Conservation (phyloP, 345 rosid species). For the Physaria fendleri region DNA sequence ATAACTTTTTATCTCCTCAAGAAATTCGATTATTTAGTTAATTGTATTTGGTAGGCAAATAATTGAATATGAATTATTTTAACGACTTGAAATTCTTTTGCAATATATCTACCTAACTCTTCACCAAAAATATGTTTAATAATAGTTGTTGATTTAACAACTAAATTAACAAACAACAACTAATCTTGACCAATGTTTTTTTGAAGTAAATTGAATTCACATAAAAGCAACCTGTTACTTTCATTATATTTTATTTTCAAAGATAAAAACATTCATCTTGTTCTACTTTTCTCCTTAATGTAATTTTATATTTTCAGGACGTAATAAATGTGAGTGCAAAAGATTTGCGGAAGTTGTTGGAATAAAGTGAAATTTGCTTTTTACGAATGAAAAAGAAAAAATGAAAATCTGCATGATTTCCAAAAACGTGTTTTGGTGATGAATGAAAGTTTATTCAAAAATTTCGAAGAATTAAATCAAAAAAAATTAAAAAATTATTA, state of each 20-base stretch:
- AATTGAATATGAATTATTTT: slow-evolving; percentile 11
- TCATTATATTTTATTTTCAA: background rate
- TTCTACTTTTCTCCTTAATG: background rate
- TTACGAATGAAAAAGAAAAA: too few relatives aligned
- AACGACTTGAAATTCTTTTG: background rate
- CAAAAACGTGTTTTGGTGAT: too few relatives aligned
- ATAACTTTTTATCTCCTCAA: background rate
- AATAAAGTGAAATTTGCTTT: too few relatives aligned
- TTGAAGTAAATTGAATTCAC: background rate
- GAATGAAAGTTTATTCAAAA: too few relatives aligned
- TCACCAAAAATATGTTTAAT: background rate
- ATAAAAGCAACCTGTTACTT: background rate
- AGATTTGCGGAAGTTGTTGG: too few relatives aligned
- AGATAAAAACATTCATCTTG: background rate
- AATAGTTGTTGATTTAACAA: slow-evolving; percentile 19
- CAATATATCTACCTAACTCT: background rate
- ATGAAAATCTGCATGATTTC: too few relatives aligned
- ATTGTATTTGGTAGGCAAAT: slow-evolving; percentile 18
- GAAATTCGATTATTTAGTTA: background rate
- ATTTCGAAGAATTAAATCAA: too few relatives aligned
- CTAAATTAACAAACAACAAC: slow-evolving; percentile 25
- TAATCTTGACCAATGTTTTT: slow-evolving; percentile 12
- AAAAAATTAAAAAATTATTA: too few relatives aligned
- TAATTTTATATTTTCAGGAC: too few relatives aligned
- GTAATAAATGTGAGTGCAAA: too few relatives aligned